Percentiles rank a stretch among this genome's conserved stretches.
Evolutionary conservation across 2,329 filamentous ascomycete genomes (phyloP).

Genomic region (Biscogniauxia marginata): DNA sequence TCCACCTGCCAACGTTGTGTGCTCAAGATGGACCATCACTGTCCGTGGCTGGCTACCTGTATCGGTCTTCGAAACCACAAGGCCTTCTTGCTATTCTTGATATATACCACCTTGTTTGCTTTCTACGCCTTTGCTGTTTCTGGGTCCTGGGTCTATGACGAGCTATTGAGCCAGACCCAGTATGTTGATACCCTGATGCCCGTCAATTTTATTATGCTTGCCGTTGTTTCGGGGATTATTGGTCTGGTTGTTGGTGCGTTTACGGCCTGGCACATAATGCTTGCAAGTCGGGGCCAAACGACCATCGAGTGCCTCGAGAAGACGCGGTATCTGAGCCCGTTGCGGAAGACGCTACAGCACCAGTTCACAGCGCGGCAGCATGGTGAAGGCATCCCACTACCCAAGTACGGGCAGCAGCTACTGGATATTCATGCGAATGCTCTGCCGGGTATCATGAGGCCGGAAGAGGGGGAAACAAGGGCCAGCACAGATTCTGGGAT

Average conservation of each 20-base stretch:
- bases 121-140: conserved; percentile 77
- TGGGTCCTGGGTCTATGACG: conserved; percentile 78
- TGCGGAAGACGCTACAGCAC: conserved; percentile 68
- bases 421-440: conserved; percentile 80
- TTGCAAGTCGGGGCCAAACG: conserved; percentile 77
- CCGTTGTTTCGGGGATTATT: conserved; percentile 86
- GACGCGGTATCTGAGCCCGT: conserved; percentile 83
- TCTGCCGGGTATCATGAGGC: conserved; percentile 74
- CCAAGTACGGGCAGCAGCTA: conserved; percentile 68
- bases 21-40: conserved; percentile 99
- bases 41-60: conserved; percentile 95
- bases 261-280: conserved; percentile 84
- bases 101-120: conserved; percentile 86
- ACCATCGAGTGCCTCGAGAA: conserved; percentile 97
- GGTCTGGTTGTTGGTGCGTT: conserved; percentile 86
- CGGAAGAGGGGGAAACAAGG: conserved; percentile 73
- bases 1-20: conserved; percentile 92
- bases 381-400: conserved; percentile 49
- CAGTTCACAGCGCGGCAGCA: conserved; percentile 57
- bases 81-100: conserved; percentile 85
- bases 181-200: conserved; percentile 78
- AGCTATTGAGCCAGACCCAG: conserved; percentile 70
- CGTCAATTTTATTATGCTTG: conserved; percentile 86
- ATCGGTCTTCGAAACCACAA: conserved; percentile 95
- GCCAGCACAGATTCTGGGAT: conserved; percentile 32